Conservation (phyloP, 768 basidiomycete species). For the Lyophyllum shimeji region DNA sequence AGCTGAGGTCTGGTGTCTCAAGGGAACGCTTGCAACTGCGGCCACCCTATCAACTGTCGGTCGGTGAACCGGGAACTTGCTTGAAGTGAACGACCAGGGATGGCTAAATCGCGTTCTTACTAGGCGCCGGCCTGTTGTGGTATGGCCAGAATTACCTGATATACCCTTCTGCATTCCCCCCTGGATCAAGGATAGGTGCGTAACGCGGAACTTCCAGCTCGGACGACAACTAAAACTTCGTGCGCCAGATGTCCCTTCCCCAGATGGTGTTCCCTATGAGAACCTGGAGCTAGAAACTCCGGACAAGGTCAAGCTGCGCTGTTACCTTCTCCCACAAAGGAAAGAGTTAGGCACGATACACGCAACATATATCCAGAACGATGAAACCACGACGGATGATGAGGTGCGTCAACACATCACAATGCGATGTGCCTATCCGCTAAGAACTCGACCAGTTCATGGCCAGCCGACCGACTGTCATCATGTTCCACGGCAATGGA, state of each 20-base stretch:
- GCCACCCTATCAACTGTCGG: conserved; percentile 59
- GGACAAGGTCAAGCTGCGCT: conserved; percentile 70
- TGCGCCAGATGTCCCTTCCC: conserved; percentile 63
- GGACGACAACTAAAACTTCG: neutral
- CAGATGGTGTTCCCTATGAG: conserved; percentile 71
- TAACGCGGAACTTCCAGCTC: conserved; percentile 6
- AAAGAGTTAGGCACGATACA: conserved; percentile 41
- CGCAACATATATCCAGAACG: conserved; percentile 31
- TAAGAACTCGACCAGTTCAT: conserved; percentile 32
- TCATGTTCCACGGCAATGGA: conserved; percentile 94
- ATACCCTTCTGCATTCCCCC: conserved; percentile 81
- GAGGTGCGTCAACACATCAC: conserved; percentile 42
- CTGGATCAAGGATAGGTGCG: conserved; percentile 76
- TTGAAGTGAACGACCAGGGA: conserved; percentile 3
- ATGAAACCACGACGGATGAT: conserved; percentile 48
- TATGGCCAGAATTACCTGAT: conserved; percentile 88
- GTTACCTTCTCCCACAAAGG: conserved; percentile 74
- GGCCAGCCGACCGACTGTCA: conserved; percentile 70
- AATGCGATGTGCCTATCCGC: neutral
- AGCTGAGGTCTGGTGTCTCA: neutral
- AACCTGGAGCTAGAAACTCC: conserved; percentile 70
- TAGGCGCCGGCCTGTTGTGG: conserved; percentile 75
- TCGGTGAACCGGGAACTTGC: conserved; percentile 28
- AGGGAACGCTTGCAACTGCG: conserved; percentile 58
- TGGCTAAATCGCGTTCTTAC: conserved; percentile 5